Evolutionary conservation across 2,329 filamentous ascomycete genomes (phyloP).

Genomic region (Zasmidium cellare): DNA sequence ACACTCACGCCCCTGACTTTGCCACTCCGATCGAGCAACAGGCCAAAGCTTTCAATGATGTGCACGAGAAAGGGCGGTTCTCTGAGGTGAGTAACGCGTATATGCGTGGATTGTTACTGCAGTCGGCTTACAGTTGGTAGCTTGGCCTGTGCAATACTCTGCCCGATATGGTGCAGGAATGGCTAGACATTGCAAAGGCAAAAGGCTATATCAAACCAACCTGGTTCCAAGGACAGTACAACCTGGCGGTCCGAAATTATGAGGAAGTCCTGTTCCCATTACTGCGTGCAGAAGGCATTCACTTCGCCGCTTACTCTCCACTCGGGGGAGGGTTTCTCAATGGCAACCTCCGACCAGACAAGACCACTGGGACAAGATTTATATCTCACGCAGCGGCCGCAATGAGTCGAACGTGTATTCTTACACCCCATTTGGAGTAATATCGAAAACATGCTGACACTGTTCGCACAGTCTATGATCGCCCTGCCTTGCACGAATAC

Average conservation of each 20-base stretch:
- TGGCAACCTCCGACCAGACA: background rate
- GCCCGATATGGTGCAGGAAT: conserved; percentile 38
- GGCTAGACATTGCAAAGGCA: conserved; percentile 1
- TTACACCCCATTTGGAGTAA: background rate
- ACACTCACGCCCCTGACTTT: conserved; percentile 49
- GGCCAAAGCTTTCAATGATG: conserved; percentile 45
- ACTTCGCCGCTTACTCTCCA: conserved; percentile 8
- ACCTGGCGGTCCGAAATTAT: conserved; percentile 1
- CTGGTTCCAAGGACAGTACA: conserved; percentile 14
- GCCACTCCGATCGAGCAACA: conserved; percentile 47
- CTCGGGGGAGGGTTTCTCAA: conserved; percentile 9
- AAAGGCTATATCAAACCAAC: conserved; percentile 11
- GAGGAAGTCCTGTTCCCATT: conserved; percentile 7
- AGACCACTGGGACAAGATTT: background rate
- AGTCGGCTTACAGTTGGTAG: background rate
- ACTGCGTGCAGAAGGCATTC: conserved; percentile 2
- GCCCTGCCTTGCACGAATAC: conserved; percentile 4
- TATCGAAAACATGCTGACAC: conserved; percentile 25
- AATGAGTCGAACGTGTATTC: conserved; percentile 1
- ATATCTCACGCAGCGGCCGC: background rate
- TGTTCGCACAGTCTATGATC: conserved; percentile 25
- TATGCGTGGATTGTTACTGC: background rate
- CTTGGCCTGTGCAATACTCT: conserved; percentile 47
- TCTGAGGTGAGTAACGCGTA: conserved; percentile 29
- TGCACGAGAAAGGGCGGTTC: conserved; percentile 49